phyloP scores from a whole-genome alignment of 2,329 filamentous ascomycete species.

The Emmonsiellopsis sp. region DNA sequence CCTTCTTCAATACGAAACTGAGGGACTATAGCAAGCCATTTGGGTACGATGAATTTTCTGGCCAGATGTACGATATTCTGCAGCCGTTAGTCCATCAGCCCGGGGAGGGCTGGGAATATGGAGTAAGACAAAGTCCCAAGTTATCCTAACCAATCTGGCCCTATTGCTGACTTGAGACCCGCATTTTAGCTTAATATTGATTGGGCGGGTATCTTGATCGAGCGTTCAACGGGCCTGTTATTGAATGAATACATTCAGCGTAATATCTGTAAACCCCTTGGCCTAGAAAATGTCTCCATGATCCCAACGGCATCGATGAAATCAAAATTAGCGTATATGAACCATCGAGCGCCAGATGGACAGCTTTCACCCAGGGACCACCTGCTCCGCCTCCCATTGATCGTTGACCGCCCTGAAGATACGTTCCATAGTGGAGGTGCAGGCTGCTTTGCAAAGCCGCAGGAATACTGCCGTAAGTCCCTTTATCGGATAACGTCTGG shows the following conservation, averaged over 20 bases:
- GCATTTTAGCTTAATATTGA: constrained; percentile 39
- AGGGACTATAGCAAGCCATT: constrained; percentile 39
- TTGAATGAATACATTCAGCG: constrained; percentile 43
- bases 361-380: constrained; percentile 39
- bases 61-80: constrained; percentile 43
- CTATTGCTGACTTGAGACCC: not conserved
- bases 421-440: constrained; percentile 53
- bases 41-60: constrained; percentile 50
- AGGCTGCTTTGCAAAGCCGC: constrained; percentile 50
- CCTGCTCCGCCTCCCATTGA: constrained; percentile 37
- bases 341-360: constrained; percentile 41
- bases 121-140: constrained; percentile 29
- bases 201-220: constrained; percentile 44
- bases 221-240: constrained; percentile 34
- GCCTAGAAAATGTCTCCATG: constrained; percentile 45
- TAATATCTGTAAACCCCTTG: constrained; percentile 40
- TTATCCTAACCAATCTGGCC: constrained; percentile 10
- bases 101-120: constrained; percentile 52
- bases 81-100: constrained; percentile 53
- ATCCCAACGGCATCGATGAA: constrained; percentile 47
- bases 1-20: constrained; percentile 44
- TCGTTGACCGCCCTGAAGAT: constrained; percentile 28
- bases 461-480: constrained; percentile 50
- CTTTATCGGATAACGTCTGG: not conserved
- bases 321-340: constrained; percentile 47